Conservation (phyloP, 176 grass and related monocot genomes). For the Aegilops longissima region DNA sequence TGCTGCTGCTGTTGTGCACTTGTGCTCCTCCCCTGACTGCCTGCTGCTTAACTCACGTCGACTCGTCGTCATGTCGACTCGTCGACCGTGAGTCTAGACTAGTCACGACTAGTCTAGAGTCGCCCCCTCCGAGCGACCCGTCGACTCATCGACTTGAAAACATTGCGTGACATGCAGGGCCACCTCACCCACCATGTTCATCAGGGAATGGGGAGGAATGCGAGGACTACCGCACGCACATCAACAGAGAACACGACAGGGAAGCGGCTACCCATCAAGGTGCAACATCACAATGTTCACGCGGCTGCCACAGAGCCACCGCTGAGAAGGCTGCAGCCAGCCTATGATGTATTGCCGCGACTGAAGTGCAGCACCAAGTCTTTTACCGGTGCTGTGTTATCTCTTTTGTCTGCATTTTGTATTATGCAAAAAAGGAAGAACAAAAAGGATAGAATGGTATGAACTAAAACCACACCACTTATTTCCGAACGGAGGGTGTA, state of each 20-base stretch:
- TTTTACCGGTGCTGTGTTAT: neutral
- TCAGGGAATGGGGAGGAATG: conserved; percentile 51
- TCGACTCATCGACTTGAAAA: too few species aligned
- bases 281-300: conserved; percentile 45
- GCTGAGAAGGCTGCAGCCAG: neutral
- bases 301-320: conserved; percentile 12
- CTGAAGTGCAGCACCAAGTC: conserved; percentile 32
- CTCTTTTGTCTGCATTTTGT: neutral
- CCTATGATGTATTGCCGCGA: conserved; percentile 39
- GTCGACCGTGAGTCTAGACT: too few species aligned
- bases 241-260: conserved; percentile 32
- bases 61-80: too few species aligned
- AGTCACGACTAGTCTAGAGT: too few species aligned
- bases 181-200: neutral
- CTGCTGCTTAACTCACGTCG: too few species aligned
- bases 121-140: too few species aligned
- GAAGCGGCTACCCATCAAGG: conserved; percentile 64
- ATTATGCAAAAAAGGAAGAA: neutral
- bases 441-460: neutral
- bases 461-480: too few species aligned
- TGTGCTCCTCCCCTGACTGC: too few species aligned
- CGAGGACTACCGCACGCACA: conserved; percentile 51
- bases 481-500: too few species aligned
- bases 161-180: neutral
- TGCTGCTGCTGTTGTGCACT: too few species aligned